phyloP scores from a whole-genome alignment of 2,329 filamentous ascomycete species.

The Aspergillus sp. region DNA sequence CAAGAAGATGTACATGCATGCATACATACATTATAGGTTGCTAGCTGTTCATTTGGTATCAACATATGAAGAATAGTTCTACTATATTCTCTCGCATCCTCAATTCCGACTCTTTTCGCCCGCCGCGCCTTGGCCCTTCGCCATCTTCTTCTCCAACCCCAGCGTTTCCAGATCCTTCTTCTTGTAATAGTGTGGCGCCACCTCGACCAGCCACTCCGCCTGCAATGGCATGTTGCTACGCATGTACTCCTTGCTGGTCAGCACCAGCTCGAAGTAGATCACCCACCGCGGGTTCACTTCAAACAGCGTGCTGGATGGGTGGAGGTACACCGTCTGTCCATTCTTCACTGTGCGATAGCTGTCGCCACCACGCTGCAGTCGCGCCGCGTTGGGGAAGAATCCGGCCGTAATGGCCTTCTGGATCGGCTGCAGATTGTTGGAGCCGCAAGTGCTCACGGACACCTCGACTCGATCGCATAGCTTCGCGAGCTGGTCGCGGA shows the following conservation, averaged over 20 bases:
- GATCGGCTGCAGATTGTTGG: slow-evolving; percentile 73
- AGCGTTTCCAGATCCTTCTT: slow-evolving; percentile 82
- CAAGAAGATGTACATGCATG: slow-evolving; percentile 3
- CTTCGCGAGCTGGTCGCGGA: slow-evolving; percentile 87
- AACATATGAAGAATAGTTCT: background rate
- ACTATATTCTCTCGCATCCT: background rate
- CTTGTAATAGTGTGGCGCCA: slow-evolving; percentile 94
- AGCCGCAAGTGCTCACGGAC: slow-evolving; percentile 65
- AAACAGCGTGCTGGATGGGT: slow-evolving; percentile 81
- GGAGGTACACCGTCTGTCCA: slow-evolving; percentile 84
- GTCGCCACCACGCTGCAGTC: slow-evolving; percentile 79
- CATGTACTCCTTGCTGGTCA: slow-evolving; percentile 97
- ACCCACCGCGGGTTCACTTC: slow-evolving; percentile 81
- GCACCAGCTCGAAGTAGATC: slow-evolving; percentile 81
- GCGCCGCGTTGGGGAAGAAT: slow-evolving; percentile 91
- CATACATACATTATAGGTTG: background rate
- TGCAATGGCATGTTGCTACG: slow-evolving; percentile 82
- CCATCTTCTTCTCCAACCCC: slow-evolving; percentile 72
- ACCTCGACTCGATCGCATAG: slow-evolving; percentile 94
- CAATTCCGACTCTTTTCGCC: slow-evolving; percentile 42
- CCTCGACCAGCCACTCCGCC: slow-evolving; percentile 80
- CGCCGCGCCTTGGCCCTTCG: slow-evolving; percentile 55
- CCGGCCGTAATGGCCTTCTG: slow-evolving; percentile 86
- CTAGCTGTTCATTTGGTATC: background rate
- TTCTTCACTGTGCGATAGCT: slow-evolving; percentile 92